Conservation (phyloP, 805 yeast species). For the Debaryomyces castellii region DNA sequence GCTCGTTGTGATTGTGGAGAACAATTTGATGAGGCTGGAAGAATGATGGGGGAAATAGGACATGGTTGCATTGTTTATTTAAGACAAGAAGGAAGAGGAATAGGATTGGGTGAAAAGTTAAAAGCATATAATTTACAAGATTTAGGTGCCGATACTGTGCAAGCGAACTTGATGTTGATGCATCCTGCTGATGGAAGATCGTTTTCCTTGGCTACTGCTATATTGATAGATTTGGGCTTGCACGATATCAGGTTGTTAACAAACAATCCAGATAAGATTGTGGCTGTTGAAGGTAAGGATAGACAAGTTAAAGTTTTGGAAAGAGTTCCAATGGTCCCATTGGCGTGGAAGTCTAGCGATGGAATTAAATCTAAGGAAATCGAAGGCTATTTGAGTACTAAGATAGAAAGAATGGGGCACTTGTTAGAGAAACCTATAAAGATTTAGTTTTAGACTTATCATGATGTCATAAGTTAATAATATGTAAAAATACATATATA, state of each 20-base stretch:
- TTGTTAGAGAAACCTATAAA: constrained; percentile 53
- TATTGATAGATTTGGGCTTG: constrained; percentile 78
- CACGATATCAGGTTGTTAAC: constrained; percentile 74
- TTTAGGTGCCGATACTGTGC: constrained; percentile 97
- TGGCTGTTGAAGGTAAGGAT: constrained; percentile 89
- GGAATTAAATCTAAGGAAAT: constrained; percentile 86
- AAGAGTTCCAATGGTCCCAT: constrained; percentile 95
- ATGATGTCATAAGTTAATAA: neutral
- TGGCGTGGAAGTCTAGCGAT: constrained; percentile 66
- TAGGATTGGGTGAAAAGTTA: constrained; percentile 95
- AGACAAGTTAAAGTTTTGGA: constrained; percentile 73
- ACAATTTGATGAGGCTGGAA: constrained; percentile 97
- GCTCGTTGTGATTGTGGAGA: constrained; percentile 99
- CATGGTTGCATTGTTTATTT: constrained; percentile 93
- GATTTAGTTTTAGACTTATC: constrained; percentile 12
- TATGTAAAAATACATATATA: neutral
- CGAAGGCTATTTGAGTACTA: constrained; percentile 90
- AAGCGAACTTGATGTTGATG: constrained; percentile 85
- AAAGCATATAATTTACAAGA: constrained; percentile 97
- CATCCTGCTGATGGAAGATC: constrained; percentile 99
- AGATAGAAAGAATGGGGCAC: constrained; percentile 97
- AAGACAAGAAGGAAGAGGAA: constrained; percentile 98
- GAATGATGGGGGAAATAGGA: constrained; percentile 82
- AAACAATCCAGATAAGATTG: constrained; percentile 93
- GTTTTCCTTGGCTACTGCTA: constrained; percentile 91